A percentile compares a stretch with the other conserved stretches of the same genome.
These are phyloP conservation scores for Syncephalastrum sp. DNA, from an alignment of 371 early-diverging fungal genomes.

Conservation along the genomic window DNA sequence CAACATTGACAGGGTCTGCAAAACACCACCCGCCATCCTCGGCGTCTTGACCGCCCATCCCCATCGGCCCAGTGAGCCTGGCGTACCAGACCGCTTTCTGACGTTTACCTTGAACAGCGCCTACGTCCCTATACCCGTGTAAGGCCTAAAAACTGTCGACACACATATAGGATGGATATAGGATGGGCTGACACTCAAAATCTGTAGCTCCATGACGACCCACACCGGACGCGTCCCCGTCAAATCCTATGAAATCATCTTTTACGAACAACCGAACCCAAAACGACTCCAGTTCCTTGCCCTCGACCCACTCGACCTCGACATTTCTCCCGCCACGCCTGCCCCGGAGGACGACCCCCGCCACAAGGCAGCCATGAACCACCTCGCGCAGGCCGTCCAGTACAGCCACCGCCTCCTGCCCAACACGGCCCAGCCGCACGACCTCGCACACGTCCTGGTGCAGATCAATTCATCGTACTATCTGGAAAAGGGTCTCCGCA, in stretches of 20 bases:
- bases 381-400: no score
- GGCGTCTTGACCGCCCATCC: slow-evolving; percentile 20
- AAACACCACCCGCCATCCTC: slow-evolving; percentile 32
- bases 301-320: slow-evolving; percentile 67
- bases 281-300: slow-evolving; percentile 69
- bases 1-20: slow-evolving; percentile 37
- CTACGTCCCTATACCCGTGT: slow-evolving; percentile 36
- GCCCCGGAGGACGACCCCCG: slow-evolving; percentile 16
- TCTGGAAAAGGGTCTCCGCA: slow-evolving; percentile 39
- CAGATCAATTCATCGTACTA: slow-evolving; percentile 54
- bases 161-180: no score
- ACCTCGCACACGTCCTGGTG: neutral
- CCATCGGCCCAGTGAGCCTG: neutral
- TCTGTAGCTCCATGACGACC: slow-evolving; percentile 14
- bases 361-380: neutral
- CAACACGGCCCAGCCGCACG: no score
- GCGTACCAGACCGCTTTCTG: slow-evolving; percentile 3
- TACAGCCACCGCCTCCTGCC: no score
- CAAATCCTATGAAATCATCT: slow-evolving; percentile 44
- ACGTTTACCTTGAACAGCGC: slow-evolving; percentile 24
- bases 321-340: slow-evolving; percentile 55
- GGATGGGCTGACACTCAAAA: neutral
- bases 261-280: slow-evolving; percentile 67
- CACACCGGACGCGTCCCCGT: slow-evolving; percentile 7
- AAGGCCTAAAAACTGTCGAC: slow-evolving; percentile 3